phyloP scores from a whole-genome alignment of 495 filamentous ascomycete species.

The Neurospora sp. region DNA sequence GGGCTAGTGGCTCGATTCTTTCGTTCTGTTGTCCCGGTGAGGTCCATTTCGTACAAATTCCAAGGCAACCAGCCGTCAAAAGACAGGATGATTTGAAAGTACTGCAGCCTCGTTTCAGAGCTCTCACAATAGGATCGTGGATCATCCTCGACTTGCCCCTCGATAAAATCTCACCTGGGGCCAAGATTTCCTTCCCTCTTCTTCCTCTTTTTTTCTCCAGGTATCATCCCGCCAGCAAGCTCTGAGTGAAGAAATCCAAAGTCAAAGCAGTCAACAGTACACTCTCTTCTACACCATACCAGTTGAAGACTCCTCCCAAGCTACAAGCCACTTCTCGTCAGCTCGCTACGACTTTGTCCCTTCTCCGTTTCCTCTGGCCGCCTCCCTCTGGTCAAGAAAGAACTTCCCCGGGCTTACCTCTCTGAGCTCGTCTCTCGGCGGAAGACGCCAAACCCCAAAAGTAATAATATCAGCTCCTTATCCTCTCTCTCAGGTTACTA shows the following conservation, averaged over 20 bases:
- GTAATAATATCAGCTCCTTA: background rate
- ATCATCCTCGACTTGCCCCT: background rate
- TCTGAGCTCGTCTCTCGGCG: background rate
- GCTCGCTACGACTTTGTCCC: background rate
- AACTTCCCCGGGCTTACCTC: background rate
- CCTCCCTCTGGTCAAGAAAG: background rate
- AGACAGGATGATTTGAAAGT: background rate
- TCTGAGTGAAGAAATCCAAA: background rate
- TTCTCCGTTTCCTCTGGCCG: background rate
- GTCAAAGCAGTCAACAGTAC: background rate
- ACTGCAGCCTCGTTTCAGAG: background rate
- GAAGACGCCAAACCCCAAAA: background rate
- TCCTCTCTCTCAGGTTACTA: background rate
- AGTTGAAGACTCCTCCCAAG: background rate
- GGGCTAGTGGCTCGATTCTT: background rate
- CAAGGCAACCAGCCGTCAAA: background rate
- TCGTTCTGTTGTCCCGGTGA: background rate
- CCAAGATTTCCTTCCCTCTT: background rate
- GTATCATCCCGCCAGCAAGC: background rate
- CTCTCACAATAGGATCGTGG: background rate
- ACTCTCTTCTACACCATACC: background rate
- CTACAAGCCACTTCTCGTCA: background rate
- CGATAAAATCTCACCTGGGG: background rate
- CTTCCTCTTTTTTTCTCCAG: background rate
- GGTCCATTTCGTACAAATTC: background rate